A percentile compares a stretch with the other conserved stretches of the same genome.
Conservation (phyloP, 2,329 filamentous ascomycete genomes). For the Ceratocystis harringtonii region DNA sequence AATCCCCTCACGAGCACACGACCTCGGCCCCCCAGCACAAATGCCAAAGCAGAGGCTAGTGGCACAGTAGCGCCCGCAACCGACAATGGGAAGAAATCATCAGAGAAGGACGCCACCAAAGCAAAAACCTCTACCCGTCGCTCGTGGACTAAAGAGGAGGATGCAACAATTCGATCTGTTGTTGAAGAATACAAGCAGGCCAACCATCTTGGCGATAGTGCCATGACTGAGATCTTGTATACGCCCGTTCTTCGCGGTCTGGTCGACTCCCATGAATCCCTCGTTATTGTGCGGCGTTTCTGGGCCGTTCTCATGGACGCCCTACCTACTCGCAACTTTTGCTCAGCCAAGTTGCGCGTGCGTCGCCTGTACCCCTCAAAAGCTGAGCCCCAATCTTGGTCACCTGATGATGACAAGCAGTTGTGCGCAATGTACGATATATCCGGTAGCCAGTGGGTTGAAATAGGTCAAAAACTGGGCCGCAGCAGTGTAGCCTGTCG, state of each 20-base stretch:
- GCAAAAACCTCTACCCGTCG: neutral
- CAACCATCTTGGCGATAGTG: slow-evolving; percentile 4
- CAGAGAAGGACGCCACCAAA: neutral
- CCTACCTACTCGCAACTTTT: slow-evolving; percentile 8
- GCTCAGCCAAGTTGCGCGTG: slow-evolving; percentile 8
- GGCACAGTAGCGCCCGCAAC: neutral
- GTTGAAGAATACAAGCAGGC: slow-evolving; percentile 4
- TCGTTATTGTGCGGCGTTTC: slow-evolving; percentile 3
- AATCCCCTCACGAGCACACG: neutral
- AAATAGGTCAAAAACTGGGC: slow-evolving; percentile 4
- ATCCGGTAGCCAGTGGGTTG: slow-evolving; percentile 11
- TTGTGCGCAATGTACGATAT: neutral
- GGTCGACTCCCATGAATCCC: slow-evolving; percentile 4
- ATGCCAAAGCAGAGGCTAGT: neutral
- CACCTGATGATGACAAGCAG: slow-evolving; percentile 6
- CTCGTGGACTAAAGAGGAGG: slow-evolving; percentile 10
- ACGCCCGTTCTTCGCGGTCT: slow-evolving; percentile 14
- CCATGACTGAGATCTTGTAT: slow-evolving; percentile 9
- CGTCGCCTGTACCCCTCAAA: slow-evolving; percentile 9
- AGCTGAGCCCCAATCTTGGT: slow-evolving; percentile 2
- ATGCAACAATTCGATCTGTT: neutral
- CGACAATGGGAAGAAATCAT: neutral
- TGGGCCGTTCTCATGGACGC: slow-evolving; percentile 6
- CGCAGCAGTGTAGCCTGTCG: slow-evolving; percentile 12
- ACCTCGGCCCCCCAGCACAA: neutral